phyloP scores from a whole-genome alignment of 2,329 filamentous ascomycete species.

The Pyrenophora teres region DNA sequence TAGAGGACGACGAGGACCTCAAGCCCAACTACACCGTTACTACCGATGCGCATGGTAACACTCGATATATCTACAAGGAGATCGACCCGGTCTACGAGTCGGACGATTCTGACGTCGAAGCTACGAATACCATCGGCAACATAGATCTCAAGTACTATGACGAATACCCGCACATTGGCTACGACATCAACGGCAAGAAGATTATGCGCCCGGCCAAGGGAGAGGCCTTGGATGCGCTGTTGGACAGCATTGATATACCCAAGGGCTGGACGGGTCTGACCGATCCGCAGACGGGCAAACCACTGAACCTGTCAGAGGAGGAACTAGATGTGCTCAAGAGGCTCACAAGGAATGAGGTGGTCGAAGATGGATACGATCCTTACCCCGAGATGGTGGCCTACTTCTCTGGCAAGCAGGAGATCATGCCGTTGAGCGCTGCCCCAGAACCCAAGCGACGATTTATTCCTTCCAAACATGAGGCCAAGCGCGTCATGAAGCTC shows the following conservation, averaged over 20 bases:
- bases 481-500: constrained; percentile 95
- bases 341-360: constrained; percentile 85
- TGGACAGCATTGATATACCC: constrained; percentile 95
- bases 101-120: constrained; percentile 84
- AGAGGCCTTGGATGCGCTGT: constrained; percentile 86
- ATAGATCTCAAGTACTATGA: constrained; percentile 97
- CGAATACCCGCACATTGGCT: constrained; percentile 96
- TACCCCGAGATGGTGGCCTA: constrained; percentile 94
- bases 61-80: constrained; percentile 89
- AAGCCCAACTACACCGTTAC: constrained; percentile 64
- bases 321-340: constrained; percentile 87
- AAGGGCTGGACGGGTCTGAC: constrained; percentile 97
- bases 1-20: constrained; percentile 39
- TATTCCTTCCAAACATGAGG: constrained; percentile 94
- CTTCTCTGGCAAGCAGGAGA: constrained; percentile 87
- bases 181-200: constrained; percentile 98
- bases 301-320: constrained; percentile 81
- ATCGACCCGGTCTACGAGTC: constrained; percentile 95
- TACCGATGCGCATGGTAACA: constrained; percentile 86
- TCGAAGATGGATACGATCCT: constrained; percentile 86
- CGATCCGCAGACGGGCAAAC: constrained; percentile 91
- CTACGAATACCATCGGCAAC: constrained; percentile 89
- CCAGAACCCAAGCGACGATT: constrained; percentile 96
- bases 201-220: constrained; percentile 95
- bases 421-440: constrained; percentile 92